Evolutionary conservation across 129 eudicot species (phyloP).

Genomic region (Chrysanthemum lavandulifolium): DNA sequence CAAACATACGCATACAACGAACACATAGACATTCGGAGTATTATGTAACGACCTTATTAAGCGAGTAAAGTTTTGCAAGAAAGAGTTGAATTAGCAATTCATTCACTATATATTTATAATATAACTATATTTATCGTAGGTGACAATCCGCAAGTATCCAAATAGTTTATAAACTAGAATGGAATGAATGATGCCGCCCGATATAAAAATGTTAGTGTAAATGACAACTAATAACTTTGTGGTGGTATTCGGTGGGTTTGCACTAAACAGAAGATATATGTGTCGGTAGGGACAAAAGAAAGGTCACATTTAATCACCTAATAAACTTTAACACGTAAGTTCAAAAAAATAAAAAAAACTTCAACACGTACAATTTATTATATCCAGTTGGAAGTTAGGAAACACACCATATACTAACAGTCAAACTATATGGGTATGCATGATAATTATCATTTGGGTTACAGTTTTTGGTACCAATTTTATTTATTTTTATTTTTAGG

Average conservation of each 20-base stretch:
- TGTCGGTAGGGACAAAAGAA: conserved; percentile 9
- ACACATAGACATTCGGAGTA: no score
- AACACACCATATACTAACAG: not conserved
- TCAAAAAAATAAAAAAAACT: not conserved
- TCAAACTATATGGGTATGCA: not conserved
- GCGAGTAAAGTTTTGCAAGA: no score
- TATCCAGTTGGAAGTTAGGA: conserved; percentile 6
- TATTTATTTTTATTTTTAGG: no score
- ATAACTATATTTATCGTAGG: no score
- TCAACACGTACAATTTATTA: not conserved
- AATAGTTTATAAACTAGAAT: not conserved
- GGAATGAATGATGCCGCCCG: not conserved
- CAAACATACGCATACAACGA: no score
- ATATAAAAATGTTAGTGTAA: conserved; percentile 4
- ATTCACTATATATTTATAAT: no score
- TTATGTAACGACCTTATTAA: no score
- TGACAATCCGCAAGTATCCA: no score
- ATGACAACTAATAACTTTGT: not conserved
- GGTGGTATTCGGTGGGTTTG: not conserved
- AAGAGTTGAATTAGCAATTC: no score
- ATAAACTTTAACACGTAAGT: not conserved
- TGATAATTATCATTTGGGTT: no score
- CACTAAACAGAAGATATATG: not conserved
- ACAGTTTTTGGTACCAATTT: no score
- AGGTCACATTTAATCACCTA: not conserved